Conservation (phyloP, 2,329 filamentous ascomycete genomes). For the Didymella segeticola region DNA sequence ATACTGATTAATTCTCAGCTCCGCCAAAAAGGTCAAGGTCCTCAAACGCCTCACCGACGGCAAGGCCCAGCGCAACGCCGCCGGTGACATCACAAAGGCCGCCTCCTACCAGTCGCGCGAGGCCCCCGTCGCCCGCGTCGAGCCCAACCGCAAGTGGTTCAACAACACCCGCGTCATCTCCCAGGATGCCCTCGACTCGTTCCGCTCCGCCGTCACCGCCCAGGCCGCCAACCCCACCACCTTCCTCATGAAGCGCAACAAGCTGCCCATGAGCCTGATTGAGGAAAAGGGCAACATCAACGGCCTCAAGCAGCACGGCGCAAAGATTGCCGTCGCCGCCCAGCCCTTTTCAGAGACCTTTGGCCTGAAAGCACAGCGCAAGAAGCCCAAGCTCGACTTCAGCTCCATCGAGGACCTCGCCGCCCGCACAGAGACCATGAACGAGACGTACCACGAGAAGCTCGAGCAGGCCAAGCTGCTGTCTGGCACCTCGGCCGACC, state of each 20-base stretch:
- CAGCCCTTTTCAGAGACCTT: slow-evolving; percentile 88
- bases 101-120: slow-evolving; percentile 85
- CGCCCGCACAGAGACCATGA: slow-evolving; percentile 77
- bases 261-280: slow-evolving; percentile 94
- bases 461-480: slow-evolving; percentile 79
- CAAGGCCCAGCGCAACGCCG: slow-evolving; percentile 79
- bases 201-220: slow-evolving; percentile 90
- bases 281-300: slow-evolving; percentile 75
- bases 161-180: slow-evolving; percentile 90
- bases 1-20: too few species aligned
- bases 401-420: slow-evolving; percentile 83
- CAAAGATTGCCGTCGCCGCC: slow-evolving; percentile 91
- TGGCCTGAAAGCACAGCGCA: slow-evolving; percentile 90
- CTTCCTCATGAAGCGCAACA: slow-evolving; percentile 95
- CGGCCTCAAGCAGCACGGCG: slow-evolving; percentile 88
- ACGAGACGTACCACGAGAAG: slow-evolving; percentile 81
- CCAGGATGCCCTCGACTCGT: slow-evolving; percentile 84
- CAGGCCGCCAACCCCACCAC: slow-evolving; percentile 89
- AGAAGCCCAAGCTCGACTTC: slow-evolving; percentile 87
- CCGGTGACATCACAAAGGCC: slow-evolving; percentile 83
- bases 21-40: slow-evolving; percentile 80
- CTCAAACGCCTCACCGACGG: slow-evolving; percentile 92
- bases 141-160: slow-evolving; percentile 98
- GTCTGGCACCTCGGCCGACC: slow-evolving; percentile 70
- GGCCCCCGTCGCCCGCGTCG: slow-evolving; percentile 81